A percentile compares a stretch with the other conserved stretches of the same genome.
These are phyloP conservation scores for Hypoxylon sp. DNA, from an alignment of 2,329 filamentous ascomycete genomes.

Conservation along the genomic window DNA sequence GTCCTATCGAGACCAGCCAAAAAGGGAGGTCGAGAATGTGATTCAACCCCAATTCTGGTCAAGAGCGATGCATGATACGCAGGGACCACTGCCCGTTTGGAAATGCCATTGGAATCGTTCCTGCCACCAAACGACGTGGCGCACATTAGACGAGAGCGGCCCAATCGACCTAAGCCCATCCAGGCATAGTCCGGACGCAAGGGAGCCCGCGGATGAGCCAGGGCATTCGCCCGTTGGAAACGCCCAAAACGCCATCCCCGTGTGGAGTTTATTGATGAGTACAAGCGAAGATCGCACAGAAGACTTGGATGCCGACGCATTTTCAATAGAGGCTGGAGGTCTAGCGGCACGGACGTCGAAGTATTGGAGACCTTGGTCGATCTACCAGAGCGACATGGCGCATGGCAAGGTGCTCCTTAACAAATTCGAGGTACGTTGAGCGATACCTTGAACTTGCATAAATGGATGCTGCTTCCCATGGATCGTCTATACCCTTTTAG, in stretches of 20 bases:
- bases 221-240: slow-evolving; percentile 32
- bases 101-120: slow-evolving; percentile 38
- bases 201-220: slow-evolving; percentile 38
- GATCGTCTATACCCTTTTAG: slow-evolving; percentile 20
- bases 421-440: slow-evolving; percentile 18
- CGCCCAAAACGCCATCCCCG: slow-evolving; percentile 27
- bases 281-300: slow-evolving; percentile 19
- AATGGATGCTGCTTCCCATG: slow-evolving; percentile 17
- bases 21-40: slow-evolving; percentile 40
- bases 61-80: slow-evolving; percentile 41
- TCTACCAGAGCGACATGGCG: slow-evolving; percentile 15
- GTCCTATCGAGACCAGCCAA: slow-evolving; percentile 10
- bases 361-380: slow-evolving; percentile 23
- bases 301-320: not conserved
- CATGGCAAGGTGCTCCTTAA: slow-evolving; percentile 17
- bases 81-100: slow-evolving; percentile 43
- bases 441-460: slow-evolving; percentile 21
- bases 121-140: slow-evolving; percentile 40
- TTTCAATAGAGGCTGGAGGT: not conserved
- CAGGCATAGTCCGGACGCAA: slow-evolving; percentile 33
- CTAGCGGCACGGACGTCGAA: not conserved
- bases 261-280: slow-evolving; percentile 22
- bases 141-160: slow-evolving; percentile 37
- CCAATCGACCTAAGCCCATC: slow-evolving; percentile 35
- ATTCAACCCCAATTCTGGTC: slow-evolving; percentile 35